Percentiles rank a stretch among this genome's conserved stretches.
These are phyloP conservation scores for Calendula officinalis DNA, from an alignment of 129 eudicot genomes.

Conservation along the genomic window DNA sequence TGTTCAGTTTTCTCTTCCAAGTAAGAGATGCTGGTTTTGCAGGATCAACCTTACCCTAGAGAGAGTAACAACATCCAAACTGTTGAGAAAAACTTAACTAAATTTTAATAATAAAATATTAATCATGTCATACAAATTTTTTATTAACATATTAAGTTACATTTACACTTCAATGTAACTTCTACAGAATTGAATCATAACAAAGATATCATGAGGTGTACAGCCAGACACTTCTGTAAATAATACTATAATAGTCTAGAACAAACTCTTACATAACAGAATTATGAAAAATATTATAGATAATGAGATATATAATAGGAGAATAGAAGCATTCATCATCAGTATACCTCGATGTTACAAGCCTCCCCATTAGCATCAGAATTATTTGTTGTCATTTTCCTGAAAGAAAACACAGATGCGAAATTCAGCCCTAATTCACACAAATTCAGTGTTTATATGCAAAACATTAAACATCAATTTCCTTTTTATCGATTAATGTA, in stretches of 20 bases:
- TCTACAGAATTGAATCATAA: too few relatives aligned
- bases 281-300: background rate
- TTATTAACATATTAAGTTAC: too few relatives aligned
- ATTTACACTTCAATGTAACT: too few relatives aligned
- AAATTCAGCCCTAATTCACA: background rate
- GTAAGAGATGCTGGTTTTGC: slow-evolving; percentile 61
- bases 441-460: background rate
- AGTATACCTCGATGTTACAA: slow-evolving; percentile 6
- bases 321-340: slow-evolving; percentile 6
- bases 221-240: too few relatives aligned
- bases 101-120: background rate
- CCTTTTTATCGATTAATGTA: background rate
- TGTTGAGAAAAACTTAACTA: too few relatives aligned
- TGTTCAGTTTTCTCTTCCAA: slow-evolving; percentile 63
- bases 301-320: background rate
- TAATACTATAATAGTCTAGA: too few relatives aligned
- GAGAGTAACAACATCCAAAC: background rate
- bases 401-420: slow-evolving; percentile 4
- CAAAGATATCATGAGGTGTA: too few relatives aligned
- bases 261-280: too few relatives aligned
- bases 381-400: background rate
- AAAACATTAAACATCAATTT: background rate
- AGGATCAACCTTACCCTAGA: slow-evolving; percentile 59
- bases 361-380: slow-evolving; percentile 1
- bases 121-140: background rate